These are phyloP conservation scores for Leptographium wingfieldii DNA, from an alignment of 2,329 filamentous ascomycete species.

Conservation along the genomic window DNA sequence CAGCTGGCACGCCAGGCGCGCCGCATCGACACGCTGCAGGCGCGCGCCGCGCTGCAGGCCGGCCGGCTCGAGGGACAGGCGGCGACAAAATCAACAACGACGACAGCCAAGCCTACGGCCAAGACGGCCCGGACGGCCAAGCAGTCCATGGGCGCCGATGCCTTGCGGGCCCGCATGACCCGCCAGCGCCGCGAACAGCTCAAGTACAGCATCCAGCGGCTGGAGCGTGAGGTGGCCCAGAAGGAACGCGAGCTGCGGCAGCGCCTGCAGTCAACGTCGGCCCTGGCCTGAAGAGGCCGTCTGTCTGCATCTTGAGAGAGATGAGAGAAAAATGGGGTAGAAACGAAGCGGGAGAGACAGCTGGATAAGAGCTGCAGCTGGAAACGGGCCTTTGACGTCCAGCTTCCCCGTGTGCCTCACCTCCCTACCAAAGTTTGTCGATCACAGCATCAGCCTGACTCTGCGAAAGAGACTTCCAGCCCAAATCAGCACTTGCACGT, in stretches of 20 bases:
- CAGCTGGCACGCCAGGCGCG: conserved; percentile 74
- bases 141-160: conserved; percentile 19
- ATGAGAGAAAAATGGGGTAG: not conserved
- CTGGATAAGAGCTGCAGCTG: not conserved
- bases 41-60: conserved; percentile 71
- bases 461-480: too few species aligned
- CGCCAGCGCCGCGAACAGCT: conserved; percentile 74
- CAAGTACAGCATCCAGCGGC: conserved; percentile 72
- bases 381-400: too few species aligned
- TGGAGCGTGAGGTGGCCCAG: conserved; percentile 79
- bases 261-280: conserved; percentile 21
- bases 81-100: not conserved
- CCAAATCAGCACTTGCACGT: too few species aligned
- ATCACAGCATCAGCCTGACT: too few species aligned
- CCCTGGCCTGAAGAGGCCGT: not conserved
- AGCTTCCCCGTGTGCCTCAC: too few species aligned
- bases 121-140: not conserved
- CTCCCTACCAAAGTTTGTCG: too few species aligned
- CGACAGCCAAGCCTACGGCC: not conserved
- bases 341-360: not conserved
- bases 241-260: conserved; percentile 48
- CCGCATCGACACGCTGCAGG: conserved; percentile 71
- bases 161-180: conserved; percentile 45
- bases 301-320: not conserved
- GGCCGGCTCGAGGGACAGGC: conserved; percentile 39